phyloP scores from a whole-genome alignment of 2,329 filamentous ascomycete species.

The Colletotrichum costaricense region DNA sequence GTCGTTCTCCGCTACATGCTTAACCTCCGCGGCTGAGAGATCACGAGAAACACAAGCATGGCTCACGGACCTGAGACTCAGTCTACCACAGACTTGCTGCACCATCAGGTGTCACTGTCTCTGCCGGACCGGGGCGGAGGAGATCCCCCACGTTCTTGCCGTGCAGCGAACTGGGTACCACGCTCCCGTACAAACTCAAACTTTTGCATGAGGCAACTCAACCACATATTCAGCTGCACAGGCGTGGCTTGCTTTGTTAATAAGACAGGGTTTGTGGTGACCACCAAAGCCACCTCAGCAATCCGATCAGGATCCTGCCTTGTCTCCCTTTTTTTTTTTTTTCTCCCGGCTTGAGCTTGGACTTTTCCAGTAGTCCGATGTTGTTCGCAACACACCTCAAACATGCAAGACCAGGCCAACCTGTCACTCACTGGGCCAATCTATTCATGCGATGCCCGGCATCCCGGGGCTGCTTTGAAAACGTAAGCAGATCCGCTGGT shows the following conservation, averaged over 20 bases:
- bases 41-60: slow-evolving; percentile 1
- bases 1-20: not conserved
- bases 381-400: slow-evolving; percentile 44
- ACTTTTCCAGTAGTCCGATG: slow-evolving; percentile 31
- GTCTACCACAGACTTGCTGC: slow-evolving; percentile 10
- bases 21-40: not conserved
- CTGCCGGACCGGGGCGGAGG: not conserved
- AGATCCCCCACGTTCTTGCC: slow-evolving; percentile 12
- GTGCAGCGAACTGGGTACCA: not conserved
- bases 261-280: not conserved
- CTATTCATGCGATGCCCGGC: slow-evolving; percentile 34
- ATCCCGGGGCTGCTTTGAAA: slow-evolving; percentile 9
- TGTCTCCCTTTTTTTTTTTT: not conserved
- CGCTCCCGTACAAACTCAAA: not conserved
- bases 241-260: slow-evolving; percentile 15
- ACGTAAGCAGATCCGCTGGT: slow-evolving; percentile 18
- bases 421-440: slow-evolving; percentile 29
- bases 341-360: slow-evolving; percentile 11
- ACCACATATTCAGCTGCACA: slow-evolving; percentile 8
- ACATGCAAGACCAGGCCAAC: slow-evolving; percentile 33
- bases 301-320: slow-evolving; percentile 21
- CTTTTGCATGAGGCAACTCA: slow-evolving; percentile 21
- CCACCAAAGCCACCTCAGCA: not conserved
- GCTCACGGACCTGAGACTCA: slow-evolving; percentile 19
- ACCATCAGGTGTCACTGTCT: slow-evolving; percentile 13